Evolutionary conservation across 768 basidiomycete species (phyloP).

Genomic region (Lactarius trivialis): DNA sequence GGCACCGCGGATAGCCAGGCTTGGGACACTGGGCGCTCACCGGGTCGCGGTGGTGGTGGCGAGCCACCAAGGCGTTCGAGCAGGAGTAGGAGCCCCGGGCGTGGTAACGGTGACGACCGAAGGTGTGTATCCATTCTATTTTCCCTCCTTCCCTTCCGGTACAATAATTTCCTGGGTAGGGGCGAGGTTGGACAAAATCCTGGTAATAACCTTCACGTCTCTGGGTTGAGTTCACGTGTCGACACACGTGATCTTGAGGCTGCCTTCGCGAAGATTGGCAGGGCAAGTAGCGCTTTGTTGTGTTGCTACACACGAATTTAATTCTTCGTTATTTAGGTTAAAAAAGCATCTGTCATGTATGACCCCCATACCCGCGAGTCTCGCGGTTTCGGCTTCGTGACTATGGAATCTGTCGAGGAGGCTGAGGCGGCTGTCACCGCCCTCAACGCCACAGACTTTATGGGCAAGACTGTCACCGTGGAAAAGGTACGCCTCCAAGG

Average conservation of each 20-base stretch:
- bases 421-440: constrained; percentile 87
- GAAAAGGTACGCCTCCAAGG: constrained; percentile 57
- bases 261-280: constrained; percentile 82
- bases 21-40: constrained; percentile 47
- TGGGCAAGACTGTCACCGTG: constrained; percentile 85
- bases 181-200: constrained; percentile 42
- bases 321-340: constrained; percentile 39
- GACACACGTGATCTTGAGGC: constrained; percentile 86
- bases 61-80: constrained; percentile 61
- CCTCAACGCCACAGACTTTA: constrained; percentile 74
- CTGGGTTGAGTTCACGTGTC: constrained; percentile 49
- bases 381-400: constrained; percentile 86
- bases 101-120: constrained; percentile 42
- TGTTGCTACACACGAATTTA: not conserved
- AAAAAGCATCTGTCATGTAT: constrained; percentile 57
- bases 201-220: constrained; percentile 63
- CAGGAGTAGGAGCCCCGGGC: constrained; percentile 71
- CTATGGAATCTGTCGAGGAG: constrained; percentile 76
- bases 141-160: not conserved
- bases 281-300: constrained; percentile 39
- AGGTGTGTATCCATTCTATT: constrained; percentile 37
- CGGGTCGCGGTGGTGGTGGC: constrained; percentile 37
- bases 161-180: constrained; percentile 3
- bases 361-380: constrained; percentile 66
- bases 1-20: constrained; percentile 45